Conservation (phyloP, 192 early-diverging fungal species). For the Linnemannia hyalina region DNA sequence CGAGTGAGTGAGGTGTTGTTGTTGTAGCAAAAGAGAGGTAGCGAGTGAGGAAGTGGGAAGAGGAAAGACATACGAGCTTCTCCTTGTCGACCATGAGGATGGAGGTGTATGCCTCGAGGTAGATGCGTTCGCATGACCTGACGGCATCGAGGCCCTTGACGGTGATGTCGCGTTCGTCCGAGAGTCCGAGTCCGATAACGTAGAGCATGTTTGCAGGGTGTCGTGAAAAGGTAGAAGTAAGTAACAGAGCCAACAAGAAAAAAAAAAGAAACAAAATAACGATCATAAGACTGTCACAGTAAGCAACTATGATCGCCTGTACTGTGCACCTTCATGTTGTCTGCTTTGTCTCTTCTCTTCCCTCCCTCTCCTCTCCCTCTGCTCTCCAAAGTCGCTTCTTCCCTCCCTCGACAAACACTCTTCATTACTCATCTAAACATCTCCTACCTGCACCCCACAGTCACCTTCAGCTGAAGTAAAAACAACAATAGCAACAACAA, state of each 20-base stretch:
- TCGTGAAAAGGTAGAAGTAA: not conserved
- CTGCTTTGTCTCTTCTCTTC: too few species aligned
- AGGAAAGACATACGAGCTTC: slow-evolving; percentile 68
- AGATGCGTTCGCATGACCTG: slow-evolving; percentile 86
- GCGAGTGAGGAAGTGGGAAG: not conserved
- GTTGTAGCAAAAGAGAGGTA: not conserved
- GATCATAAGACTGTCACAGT: too few species aligned
- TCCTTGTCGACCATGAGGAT: slow-evolving; percentile 91
- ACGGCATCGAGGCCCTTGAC: slow-evolving; percentile 97
- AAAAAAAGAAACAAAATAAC: too few species aligned
- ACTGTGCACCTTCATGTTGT: too few species aligned
- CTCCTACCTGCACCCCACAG: not conserved
- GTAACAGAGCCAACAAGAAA: too few species aligned
- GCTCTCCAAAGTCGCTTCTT: too few species aligned
- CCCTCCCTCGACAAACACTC: too few species aligned
- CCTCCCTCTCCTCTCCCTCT: too few species aligned
- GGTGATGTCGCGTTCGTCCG: slow-evolving; percentile 97
- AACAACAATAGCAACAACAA: too few species aligned
- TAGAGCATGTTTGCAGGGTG: slow-evolving; percentile 71
- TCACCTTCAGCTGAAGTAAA: not conserved
- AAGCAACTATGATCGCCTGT: too few species aligned
- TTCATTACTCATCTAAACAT: too few species aligned
- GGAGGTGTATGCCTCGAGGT: slow-evolving; percentile 96
- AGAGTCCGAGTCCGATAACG: slow-evolving; percentile 93
- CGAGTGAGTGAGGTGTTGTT: not conserved